These are phyloP conservation scores for Solanum clarkiae DNA, from an alignment of 257 asterid genomes.

Conservation along the genomic window DNA sequence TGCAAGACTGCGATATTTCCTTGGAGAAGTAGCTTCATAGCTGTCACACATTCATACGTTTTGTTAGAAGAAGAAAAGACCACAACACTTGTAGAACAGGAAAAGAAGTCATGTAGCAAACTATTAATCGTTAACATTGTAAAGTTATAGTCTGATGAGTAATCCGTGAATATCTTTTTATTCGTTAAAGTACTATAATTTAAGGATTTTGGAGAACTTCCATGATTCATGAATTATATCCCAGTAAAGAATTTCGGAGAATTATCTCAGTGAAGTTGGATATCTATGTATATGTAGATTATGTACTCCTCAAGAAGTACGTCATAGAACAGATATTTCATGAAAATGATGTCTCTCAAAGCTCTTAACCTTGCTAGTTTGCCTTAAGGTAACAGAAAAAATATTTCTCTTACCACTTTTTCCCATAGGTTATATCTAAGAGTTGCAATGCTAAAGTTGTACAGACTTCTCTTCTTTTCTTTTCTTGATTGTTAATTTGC, in stretches of 20 bases:
- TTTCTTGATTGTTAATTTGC: not conserved
- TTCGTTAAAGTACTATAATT: not conserved
- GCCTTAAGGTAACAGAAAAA: not conserved
- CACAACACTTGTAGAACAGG: not conserved
- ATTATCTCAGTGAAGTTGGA: not conserved
- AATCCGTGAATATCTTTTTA: not conserved
- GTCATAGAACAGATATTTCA: not conserved
- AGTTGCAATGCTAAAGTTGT: not conserved
- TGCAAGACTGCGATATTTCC: slow-evolving; percentile 69
- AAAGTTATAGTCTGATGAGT: not conserved
- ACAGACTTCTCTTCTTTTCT: not conserved
- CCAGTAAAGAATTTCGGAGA: not conserved
- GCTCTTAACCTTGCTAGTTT: not conserved
- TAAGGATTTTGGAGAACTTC: not conserved
- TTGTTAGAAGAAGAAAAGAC: not conserved
- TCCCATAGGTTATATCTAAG: not conserved
- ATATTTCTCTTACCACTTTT: not conserved
- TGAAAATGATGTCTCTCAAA: not conserved
- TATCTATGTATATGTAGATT: not conserved
- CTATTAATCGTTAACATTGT: not conserved
- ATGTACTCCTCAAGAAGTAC: not conserved
- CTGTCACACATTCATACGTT: slow-evolving; percentile 25
- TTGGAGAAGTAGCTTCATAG: slow-evolving; percentile 89
- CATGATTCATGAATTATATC: not conserved
- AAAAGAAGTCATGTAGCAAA: not conserved